These are phyloP conservation scores for Chaetomiaceae sp. DNA, from an alignment of 2,329 filamentous ascomycete species.

Conservation along the genomic window DNA sequence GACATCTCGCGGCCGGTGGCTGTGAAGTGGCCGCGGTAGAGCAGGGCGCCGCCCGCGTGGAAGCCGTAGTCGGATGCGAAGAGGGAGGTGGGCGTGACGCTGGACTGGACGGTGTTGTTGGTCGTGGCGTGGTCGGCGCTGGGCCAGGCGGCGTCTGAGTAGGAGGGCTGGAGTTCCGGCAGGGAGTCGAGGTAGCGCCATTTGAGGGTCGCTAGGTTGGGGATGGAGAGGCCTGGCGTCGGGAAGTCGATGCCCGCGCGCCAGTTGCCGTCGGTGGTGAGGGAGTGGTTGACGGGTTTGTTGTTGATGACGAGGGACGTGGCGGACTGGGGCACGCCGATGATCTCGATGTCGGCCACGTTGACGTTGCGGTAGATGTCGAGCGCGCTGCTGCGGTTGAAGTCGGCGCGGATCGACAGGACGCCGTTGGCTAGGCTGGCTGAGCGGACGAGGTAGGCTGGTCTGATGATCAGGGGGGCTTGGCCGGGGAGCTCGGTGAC, in stretches of 20 bases:
- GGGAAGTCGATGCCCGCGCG: slow-evolving; percentile 43
- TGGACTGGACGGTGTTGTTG: slow-evolving; percentile 51
- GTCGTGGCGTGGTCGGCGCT: slow-evolving; percentile 50
- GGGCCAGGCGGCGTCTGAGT: slow-evolving; percentile 67
- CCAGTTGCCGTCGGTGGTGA: slow-evolving; percentile 43
- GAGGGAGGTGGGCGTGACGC: slow-evolving; percentile 62
- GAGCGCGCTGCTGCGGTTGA: slow-evolving; percentile 45
- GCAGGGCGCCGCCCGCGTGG: slow-evolving; percentile 61
- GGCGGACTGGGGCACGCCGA: slow-evolving; percentile 53
- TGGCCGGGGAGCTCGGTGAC: slow-evolving; percentile 49
- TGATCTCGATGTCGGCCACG: slow-evolving; percentile 63
- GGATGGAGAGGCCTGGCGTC: slow-evolving; percentile 49
- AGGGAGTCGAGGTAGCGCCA: slow-evolving; percentile 71
- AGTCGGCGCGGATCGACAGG: slow-evolving; percentile 63
- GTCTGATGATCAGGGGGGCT: slow-evolving; percentile 55
- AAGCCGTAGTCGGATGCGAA: slow-evolving; percentile 72
- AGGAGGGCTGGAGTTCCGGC: slow-evolving; percentile 60
- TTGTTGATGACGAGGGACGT: slow-evolving; percentile 44
- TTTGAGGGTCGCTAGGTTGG: slow-evolving; percentile 51
- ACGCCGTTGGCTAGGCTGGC: slow-evolving; percentile 52
- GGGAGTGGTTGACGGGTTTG: slow-evolving; percentile 34
- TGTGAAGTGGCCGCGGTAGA: slow-evolving; percentile 67
- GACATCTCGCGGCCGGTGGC: slow-evolving; percentile 56
- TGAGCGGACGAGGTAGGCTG: slow-evolving; percentile 60
- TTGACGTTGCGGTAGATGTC: slow-evolving; percentile 16